These are phyloP conservation scores for Trypethelium eluteriae DNA, from an alignment of 495 filamentous ascomycete genomes.

Conservation along the genomic window DNA sequence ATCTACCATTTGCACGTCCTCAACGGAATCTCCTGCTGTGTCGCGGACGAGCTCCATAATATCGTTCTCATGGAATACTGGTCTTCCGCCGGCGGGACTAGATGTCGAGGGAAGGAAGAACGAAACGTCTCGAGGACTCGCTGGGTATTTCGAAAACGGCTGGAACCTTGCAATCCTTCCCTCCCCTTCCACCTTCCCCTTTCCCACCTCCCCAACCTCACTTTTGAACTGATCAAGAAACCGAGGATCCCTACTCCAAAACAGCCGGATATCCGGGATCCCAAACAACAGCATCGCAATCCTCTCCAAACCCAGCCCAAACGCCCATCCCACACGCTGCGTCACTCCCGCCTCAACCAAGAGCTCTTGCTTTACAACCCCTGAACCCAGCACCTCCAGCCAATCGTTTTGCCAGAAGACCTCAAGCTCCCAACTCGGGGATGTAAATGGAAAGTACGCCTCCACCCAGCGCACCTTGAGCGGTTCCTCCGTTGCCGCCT, in stretches of 20 bases:
- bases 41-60: slow-evolving; percentile 88
- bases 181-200: slow-evolving; percentile 30
- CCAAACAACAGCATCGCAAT: slow-evolving; percentile 95
- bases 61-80: slow-evolving; percentile 81
- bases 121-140: slow-evolving; percentile 80
- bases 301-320: slow-evolving; percentile 84
- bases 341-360: slow-evolving; percentile 69
- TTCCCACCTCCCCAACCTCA: slow-evolving; percentile 34
- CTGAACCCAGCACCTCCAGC: slow-evolving; percentile 90
- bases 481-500: slow-evolving; percentile 49
- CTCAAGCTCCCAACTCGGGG: slow-evolving; percentile 90
- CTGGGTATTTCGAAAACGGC: slow-evolving; percentile 83
- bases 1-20: slow-evolving; percentile 77
- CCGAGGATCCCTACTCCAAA: slow-evolving; percentile 80
- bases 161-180: slow-evolving; percentile 56
- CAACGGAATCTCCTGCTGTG: slow-evolving; percentile 71
- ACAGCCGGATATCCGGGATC: slow-evolving; percentile 94
- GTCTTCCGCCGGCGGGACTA: slow-evolving; percentile 24
- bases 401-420: slow-evolving; percentile 91
- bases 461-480: slow-evolving; percentile 88
- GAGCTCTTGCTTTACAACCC: slow-evolving; percentile 77
- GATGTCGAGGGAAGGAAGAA: slow-evolving; percentile 65
- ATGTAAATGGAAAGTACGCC: slow-evolving; percentile 94
- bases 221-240: slow-evolving; percentile 71
- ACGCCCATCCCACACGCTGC: slow-evolving; percentile 82